Evolutionary conservation across 1,139 yeast species (phyloP), one percentile per base, ranked within the genome.

Genomic region (Wickerhamomyces sp.): DNA sequence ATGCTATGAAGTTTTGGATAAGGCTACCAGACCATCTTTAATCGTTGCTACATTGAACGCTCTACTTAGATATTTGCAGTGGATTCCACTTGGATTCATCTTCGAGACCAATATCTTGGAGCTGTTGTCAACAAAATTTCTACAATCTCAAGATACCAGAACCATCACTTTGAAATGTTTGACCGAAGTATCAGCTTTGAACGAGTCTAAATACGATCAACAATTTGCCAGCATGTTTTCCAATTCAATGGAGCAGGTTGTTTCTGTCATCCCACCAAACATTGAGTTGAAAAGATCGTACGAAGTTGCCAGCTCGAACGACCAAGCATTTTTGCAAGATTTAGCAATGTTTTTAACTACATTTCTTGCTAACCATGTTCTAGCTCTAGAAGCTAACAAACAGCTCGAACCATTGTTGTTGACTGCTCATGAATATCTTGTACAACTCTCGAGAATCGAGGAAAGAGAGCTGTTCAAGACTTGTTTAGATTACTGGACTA

Each of bases 381-480:
- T 68, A 30, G 70, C 87, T 10, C 68, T 93, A 40, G 99, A 91
- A 57, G 66, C 68, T 35, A 75, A 72, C 44, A 78, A 72, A 23
- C 66, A 69, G 36, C 61, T 70, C 33, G 72, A 75, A 52, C 83
- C 78, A 23, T 64, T 87, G 35, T 62, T 85, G 43, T 59, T 83
- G 40, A 76, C 77, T 39, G 78, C 95, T 3, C 93, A 89, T 53
- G 74, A 72, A 52, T 89, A 89, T 59, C 69, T 91, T 49, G 76
- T 91, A 49, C 86, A 84, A 53, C 72, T 91, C 42, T 88, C 96
- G 8, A 77, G 83, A 55, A 86, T 91, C 50, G 96, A 91, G 47
- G 99, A 91, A 64, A 76, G 98, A 50, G 99, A 91, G 63, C 70
- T 93, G 44, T 91, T 91, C 67, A 91, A 91, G 59, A 91, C 94